Base-by-base conservation (phyloP, 2,329 filamentous ascomycete genomes). In the Neofusicoccum sp. region DNA sequence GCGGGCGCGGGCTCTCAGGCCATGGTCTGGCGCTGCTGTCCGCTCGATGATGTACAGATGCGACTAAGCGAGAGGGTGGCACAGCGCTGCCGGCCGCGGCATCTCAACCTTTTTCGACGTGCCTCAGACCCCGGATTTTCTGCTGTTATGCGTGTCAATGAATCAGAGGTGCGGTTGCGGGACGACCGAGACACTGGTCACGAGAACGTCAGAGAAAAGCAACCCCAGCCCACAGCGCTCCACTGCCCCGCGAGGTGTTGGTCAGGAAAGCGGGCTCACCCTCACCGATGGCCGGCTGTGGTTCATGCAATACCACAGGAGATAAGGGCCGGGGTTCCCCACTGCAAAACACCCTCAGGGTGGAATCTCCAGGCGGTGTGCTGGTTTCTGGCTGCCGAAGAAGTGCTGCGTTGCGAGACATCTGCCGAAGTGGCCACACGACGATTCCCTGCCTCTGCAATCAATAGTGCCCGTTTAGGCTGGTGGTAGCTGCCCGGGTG, bases 31-130 rank as follows among this genome's bases (percentile, higher is more conserved):
- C 43, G 26, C 43, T 4, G 26, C 14, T n/a, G 16, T 28, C 49
- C 34, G 33, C 48, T 11, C 33, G 24, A 53, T 40, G 33, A 53
- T 40, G 30, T 34, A 49, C 47, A 49, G 47, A 34, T 36, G 47
- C 43, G 26, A 26, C 43, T 47, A 47, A 47, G 43, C 43, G 43
- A 45, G 8, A 30, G 43, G 24, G 43, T 45, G n/a, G 43, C 24
- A 12, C 16, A 11, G 43, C 43, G 28, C 31, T 33, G 30, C n/a
- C n/a, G n/a, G n/a, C n/a, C n/a, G 45, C 45, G 45, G 45, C 45
- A 48, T 48, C 45, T 6, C 45, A 48, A 33, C 48, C 48, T 38
- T 41, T 40, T 43, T 43, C 24, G 51, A 43, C 51, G 38, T 41
- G 51, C 51, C 38, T 20, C 16, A 14, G 5, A 31, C 26, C 40